phyloP scores from a whole-genome alignment of 78 protist species.

The Dictyostelium citrinum region DNA sequence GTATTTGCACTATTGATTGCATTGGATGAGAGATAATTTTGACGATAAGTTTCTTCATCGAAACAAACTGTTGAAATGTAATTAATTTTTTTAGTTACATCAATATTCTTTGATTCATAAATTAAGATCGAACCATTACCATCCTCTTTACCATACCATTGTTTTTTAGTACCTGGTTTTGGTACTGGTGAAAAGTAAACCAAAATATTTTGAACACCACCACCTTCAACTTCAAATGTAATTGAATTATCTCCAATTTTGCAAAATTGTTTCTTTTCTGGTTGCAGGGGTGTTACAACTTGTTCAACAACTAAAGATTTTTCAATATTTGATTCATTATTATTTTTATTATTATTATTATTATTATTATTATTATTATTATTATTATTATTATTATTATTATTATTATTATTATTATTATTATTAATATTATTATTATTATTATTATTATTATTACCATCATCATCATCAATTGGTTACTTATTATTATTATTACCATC shows the following conservation, averaged over 20 bases:
- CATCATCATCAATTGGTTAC: not conserved
- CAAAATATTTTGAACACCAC: slow-evolving; percentile 66
- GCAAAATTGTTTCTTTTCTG: not conserved
- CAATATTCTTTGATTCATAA: slow-evolving; percentile 75
- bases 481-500: not conserved
- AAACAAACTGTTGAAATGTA: slow-evolving; percentile 47
- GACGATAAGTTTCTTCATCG: slow-evolving; percentile 73
- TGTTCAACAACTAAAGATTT: not conserved
- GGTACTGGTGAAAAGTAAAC: slow-evolving; percentile 70
- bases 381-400: not conserved
- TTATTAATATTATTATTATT: not conserved
- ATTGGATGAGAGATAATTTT: slow-evolving; percentile 13
- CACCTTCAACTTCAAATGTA: slow-evolving; percentile 75
- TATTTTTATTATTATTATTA: not conserved
- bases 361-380: not conserved
- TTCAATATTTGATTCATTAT: not conserved
- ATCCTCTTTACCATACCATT: slow-evolving; percentile 79
- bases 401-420: not conserved
- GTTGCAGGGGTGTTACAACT: not conserved
- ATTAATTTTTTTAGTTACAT: slow-evolving; percentile 57
- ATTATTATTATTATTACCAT: not conserved
- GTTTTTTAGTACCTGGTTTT: slow-evolving; percentile 64
- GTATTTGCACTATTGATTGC: not conserved
- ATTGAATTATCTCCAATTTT: slow-evolving; percentile 72
- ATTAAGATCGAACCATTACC: slow-evolving; percentile 64